These are phyloP conservation scores for Setaria viridis DNA, from an alignment of 202 grass and related monocot genomes.

Conservation along the genomic window DNA sequence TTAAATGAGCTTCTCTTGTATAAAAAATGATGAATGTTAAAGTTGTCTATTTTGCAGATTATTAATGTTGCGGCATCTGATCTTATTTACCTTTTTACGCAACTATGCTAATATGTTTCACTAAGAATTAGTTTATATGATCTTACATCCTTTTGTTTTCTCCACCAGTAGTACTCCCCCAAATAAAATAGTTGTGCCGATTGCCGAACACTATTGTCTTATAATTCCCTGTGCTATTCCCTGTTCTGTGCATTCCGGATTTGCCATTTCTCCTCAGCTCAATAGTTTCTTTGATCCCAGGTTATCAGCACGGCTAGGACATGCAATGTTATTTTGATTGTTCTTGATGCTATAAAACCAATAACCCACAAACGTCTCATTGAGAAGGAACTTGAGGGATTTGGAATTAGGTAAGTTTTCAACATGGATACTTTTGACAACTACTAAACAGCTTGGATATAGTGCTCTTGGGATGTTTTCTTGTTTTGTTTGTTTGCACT, in stretches of 20 bases:
- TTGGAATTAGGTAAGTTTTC: conserved; percentile 83
- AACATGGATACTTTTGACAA: conserved; percentile 2
- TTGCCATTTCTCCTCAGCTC: not conserved
- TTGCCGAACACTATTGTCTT: not conserved
- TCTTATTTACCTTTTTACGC: conserved; percentile 1
- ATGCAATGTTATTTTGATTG: conserved; percentile 97
- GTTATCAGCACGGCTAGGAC: conserved; percentile 99
- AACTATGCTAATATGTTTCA: not conserved
- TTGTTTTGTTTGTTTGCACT: not conserved
- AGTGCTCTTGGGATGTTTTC: not conserved
- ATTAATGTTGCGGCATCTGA: not conserved
- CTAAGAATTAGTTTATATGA: not conserved
- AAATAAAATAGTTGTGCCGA: not conserved
- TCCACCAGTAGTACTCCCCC: not conserved
- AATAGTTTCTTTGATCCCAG: conserved; percentile 52
- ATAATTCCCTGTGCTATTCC: conserved; percentile 1
- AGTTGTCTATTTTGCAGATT: not conserved
- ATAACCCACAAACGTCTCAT: conserved; percentile 99
- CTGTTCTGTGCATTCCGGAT: not conserved
- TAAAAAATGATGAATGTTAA: not conserved
- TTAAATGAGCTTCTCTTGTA: not conserved
- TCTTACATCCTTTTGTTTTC: not conserved
- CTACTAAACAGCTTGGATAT: not conserved
- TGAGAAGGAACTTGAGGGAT: conserved; percentile 97
- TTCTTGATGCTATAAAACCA: conserved; percentile 97